Evolutionary conservation across 2,329 filamentous ascomycete genomes (phyloP), one percentile per base, ranked within the genome.

Genomic region (Lasiodiplodia citricola): DNA sequence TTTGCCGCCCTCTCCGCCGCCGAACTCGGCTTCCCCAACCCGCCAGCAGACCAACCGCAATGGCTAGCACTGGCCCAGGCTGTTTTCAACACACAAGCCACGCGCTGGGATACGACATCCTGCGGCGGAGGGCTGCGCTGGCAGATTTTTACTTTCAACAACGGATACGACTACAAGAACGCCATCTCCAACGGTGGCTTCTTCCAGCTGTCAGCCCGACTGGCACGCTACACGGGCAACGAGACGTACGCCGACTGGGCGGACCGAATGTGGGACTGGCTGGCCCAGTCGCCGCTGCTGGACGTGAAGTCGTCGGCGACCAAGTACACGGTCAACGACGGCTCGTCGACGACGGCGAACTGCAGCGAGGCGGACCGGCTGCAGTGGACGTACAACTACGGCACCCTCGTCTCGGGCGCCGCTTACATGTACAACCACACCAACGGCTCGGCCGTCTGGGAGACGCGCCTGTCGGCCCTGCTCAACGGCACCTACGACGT

Each of bases 1-100:
- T 84, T 87, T 69, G 82, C 84, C 31, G 86, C 84, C 51, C 85
- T 88, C 81, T 81, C 84, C 1, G 87, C 87, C 2, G 86, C 86
- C 13, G 87, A 88, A 72, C 76, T 80, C 68, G 81, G 82, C 52
- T 85, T 83, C 70, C 79, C 80, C 1, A 76, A 79, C 38, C 83
- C 81, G 4, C 78, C 79, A 1, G 57, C 73, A 7, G 77, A 77
- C 54, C 70, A 82, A 52, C 81, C 82, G 2, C 77, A 76, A 35
- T 84, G 81, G 81, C 76, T 84, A 16, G 80, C 79, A 4, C 78
- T 84, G 54, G 82, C 81, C 0, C 78, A 80, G 60, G 77, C 77
- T 14, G 78, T 80, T 52, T 79, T 80, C 72, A 80, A 80, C 62
- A 75, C 77, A 11, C 78, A 80, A 38, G 74, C 75, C 6, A 69